Evolutionary conservation across 768 basidiomycete species (phyloP).

Genomic region (Imleria badia): DNA sequence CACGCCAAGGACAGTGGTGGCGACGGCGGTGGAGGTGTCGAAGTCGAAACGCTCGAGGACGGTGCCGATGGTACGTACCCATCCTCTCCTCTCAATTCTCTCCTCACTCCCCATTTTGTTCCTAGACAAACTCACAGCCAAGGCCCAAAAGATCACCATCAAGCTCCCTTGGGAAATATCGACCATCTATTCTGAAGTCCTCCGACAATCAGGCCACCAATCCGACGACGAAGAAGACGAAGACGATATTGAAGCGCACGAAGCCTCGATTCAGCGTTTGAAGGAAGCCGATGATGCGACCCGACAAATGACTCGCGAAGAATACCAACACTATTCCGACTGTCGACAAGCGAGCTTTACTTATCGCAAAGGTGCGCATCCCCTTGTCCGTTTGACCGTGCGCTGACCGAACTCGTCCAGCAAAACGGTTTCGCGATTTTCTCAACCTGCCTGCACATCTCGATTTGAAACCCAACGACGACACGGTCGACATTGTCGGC

Average conservation of each 20-base stretch:
- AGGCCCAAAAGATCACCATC: constrained; percentile 90
- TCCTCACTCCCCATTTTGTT: neutral
- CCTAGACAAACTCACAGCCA: constrained; percentile 73
- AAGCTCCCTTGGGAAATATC: constrained; percentile 96
- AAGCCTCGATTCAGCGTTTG: constrained; percentile 86
- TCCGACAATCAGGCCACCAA: constrained; percentile 71
- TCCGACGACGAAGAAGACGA: constrained; percentile 96
- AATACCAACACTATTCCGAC: constrained; percentile 96
- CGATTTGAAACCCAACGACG: constrained; percentile 88
- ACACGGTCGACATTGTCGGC: constrained; percentile 94
- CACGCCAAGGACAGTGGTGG: constrained; percentile 90
- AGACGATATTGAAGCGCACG: constrained; percentile 93
- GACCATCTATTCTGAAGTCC: constrained; percentile 87
- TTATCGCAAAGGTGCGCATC: constrained; percentile 80
- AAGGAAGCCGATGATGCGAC: constrained; percentile 97
- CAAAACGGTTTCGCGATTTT: constrained; percentile 93
- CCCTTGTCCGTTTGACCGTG: too few species aligned
- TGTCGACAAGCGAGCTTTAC: constrained; percentile 97
- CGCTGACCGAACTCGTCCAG: constrained; percentile 38
- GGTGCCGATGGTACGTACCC: constrained; percentile 67
- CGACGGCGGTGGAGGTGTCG: constrained; percentile 75
- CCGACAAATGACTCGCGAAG: constrained; percentile 92
- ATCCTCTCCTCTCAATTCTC: too few species aligned
- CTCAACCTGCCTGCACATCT: constrained; percentile 84
- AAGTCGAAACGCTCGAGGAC: constrained; percentile 82